phyloP scores from a whole-genome alignment of 2,329 filamentous ascomycete genomes.

The Pseudogymnoascus sp. region DNA sequence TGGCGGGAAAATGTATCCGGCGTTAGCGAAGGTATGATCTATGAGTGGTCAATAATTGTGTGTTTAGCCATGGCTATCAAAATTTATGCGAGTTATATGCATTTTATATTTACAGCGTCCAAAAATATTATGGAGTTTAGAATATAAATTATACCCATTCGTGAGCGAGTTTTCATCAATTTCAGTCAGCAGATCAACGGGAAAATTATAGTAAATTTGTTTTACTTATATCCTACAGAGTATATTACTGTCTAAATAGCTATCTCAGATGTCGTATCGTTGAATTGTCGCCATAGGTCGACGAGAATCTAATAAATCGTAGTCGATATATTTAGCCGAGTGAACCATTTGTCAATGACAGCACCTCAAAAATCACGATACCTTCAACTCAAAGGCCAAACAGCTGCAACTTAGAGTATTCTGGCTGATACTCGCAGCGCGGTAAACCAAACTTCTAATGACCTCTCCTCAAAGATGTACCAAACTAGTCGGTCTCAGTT shows the following conservation, averaged over 20 bases:
- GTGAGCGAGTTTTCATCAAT: neutral
- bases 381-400: neutral
- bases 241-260: neutral
- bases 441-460: neutral
- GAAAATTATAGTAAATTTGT: neutral
- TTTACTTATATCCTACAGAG: too few relatives aligned
- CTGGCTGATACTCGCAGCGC: neutral
- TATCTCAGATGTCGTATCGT: neutral
- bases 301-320: neutral
- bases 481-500: neutral
- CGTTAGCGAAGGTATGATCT: neutral
- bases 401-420: neutral
- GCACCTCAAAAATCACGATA: neutral
- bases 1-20: neutral
- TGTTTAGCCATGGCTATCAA: neutral
- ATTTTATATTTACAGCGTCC: neutral
- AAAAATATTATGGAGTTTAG: neutral
- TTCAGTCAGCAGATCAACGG: neutral
- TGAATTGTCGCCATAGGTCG: neutral
- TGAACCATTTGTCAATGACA: neutral
- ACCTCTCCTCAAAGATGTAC: neutral
- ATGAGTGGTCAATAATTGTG: neutral
- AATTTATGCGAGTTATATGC: neutral
- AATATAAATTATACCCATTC: neutral
- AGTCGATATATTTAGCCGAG: constrained; percentile 1